Percentiles rank a stretch among this genome's conserved stretches.
phyloP scores from a whole-genome alignment of 495 filamentous ascomycete species.

The Bacidia gigantensis region DNA sequence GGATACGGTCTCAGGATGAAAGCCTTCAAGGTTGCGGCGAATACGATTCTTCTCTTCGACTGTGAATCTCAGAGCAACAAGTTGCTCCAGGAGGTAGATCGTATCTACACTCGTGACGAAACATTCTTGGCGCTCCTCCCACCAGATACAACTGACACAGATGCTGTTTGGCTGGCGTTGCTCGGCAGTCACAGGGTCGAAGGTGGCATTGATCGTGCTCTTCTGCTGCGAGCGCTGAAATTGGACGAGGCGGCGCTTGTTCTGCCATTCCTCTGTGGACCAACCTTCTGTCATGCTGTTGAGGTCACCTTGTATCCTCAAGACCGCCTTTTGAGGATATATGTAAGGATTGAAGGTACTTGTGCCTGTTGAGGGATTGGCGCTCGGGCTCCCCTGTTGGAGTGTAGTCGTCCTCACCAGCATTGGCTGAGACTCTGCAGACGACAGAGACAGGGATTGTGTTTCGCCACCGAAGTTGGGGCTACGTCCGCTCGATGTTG shows the following conservation, averaged over 20 bases:
- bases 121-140: slow-evolving; percentile 79
- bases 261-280: slow-evolving; percentile 63
- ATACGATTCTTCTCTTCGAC: slow-evolving; percentile 98
- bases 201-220: slow-evolving; percentile 56
- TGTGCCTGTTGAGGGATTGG: slow-evolving; percentile 24
- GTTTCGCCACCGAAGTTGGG: slow-evolving; percentile 20
- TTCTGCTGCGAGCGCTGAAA: slow-evolving; percentile 71
- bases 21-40: slow-evolving; percentile 84
- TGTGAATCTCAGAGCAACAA: slow-evolving; percentile 70
- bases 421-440: slow-evolving; percentile 41
- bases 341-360: slow-evolving; percentile 64
- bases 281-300: slow-evolving; percentile 65
- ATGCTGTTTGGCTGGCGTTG: slow-evolving; percentile 58
- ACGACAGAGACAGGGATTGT: slow-evolving; percentile 26
- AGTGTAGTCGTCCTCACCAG: slow-evolving; percentile 79
- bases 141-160: slow-evolving; percentile 83
- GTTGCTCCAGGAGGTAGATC: slow-evolving; percentile 77
- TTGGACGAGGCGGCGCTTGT: slow-evolving; percentile 67
- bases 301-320: slow-evolving; percentile 77
- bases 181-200: slow-evolving; percentile 54
- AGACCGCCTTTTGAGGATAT: slow-evolving; percentile 71
- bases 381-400: slow-evolving; percentile 37
- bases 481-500: slow-evolving; percentile 22
- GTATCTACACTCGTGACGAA: slow-evolving; percentile 95
- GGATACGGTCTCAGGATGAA: slow-evolving; percentile 76